Percentiles rank a stretch among this genome's conserved stretches.
phyloP scores from a whole-genome alignment of 1,139 yeast species.

The Debaryomyces sp. region DNA sequence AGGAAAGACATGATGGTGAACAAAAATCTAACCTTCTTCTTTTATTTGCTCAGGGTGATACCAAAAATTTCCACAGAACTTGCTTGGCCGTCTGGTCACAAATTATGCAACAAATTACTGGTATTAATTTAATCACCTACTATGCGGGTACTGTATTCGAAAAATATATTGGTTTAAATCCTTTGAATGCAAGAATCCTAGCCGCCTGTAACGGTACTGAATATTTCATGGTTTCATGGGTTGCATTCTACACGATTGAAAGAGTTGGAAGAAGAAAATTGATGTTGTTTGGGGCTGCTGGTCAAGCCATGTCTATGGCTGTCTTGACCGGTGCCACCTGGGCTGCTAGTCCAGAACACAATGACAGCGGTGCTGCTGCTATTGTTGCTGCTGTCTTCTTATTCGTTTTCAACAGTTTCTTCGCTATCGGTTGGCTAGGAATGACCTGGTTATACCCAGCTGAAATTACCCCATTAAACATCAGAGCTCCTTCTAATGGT shows the following conservation, averaged over 20 bases:
- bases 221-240: slow-evolving; percentile 43
- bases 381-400: slow-evolving; percentile 41
- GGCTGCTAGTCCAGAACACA: too few relatives aligned
- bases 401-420: slow-evolving; percentile 46
- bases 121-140: slow-evolving; percentile 39
- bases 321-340: too few relatives aligned
- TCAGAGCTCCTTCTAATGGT: slow-evolving; percentile 57
- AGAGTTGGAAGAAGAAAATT: slow-evolving; percentile 55
- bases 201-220: slow-evolving; percentile 43
- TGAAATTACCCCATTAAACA: slow-evolving; percentile 58
- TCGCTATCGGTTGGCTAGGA: slow-evolving; percentile 55
- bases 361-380: too few relatives aligned
- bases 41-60: slow-evolving; percentile 32
- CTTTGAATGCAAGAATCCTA: slow-evolving; percentile 37
- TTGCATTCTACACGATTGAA: slow-evolving; percentile 52
- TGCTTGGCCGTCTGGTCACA: slow-evolving; percentile 51
- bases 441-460: slow-evolving; percentile 61
- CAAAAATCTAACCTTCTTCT: too few relatives aligned
- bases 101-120: slow-evolving; percentile 47
- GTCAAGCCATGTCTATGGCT: slow-evolving; percentile 41
- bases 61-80: slow-evolving; percentile 50
- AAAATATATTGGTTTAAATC: slow-evolving; percentile 41
- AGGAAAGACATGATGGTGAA: too few relatives aligned
- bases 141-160: slow-evolving; percentile 51
- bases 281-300: slow-evolving; percentile 55